Evolutionary conservation across 2,329 filamentous ascomycete species (phyloP), one percentile per base, ranked within the genome.

Genomic region (Zalaria sp.): DNA sequence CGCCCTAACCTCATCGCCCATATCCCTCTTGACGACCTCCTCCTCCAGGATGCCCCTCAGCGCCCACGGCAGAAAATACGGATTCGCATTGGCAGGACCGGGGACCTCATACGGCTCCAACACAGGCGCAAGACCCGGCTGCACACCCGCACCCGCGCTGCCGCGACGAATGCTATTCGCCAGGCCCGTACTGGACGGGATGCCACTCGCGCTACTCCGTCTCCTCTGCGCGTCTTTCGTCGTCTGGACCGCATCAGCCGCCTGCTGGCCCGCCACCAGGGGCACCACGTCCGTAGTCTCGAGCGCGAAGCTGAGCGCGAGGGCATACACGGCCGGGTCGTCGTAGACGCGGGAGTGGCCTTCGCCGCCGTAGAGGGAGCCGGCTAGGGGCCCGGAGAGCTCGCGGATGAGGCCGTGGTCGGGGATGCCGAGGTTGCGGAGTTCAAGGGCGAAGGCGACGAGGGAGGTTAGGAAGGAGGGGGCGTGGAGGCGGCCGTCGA

Each of bases 331-430:
- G 34, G 78, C 75, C 4, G 79, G 72, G 43, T 98, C 91, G 52
- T 93, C 88, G 59, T 98, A 96, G 4, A 98, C 75, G 35, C 88
- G 76, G 4, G 86, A 93, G 62, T 98, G 91, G 2, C 91, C 91
- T 55, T 94, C 89, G 36, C 91, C 91, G 5, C 79, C 79, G 55
- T 95, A 95, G 0, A 98, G 70, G 43, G 83, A 93, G 26, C 91
- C 91, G 1, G 91, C 91, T 2, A 98, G 72, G 2, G 91, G 86
- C 1, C 81, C 72, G 2, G 85, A 93, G 7, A 98, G 71, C 60
- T 98, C 91, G 38, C 87, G 80, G 49, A 98, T 81, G 5, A 98
- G 74, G 4, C 89, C 89, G 58, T 98, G 91, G 57, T 98, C 91
- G 2, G 84, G 81, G 25, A 96, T 74, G 29, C 91, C 91, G 1